Evolutionary conservation across 2,329 filamentous ascomycete genomes (phyloP).

Genomic region (Corinectria fuckeliana): DNA sequence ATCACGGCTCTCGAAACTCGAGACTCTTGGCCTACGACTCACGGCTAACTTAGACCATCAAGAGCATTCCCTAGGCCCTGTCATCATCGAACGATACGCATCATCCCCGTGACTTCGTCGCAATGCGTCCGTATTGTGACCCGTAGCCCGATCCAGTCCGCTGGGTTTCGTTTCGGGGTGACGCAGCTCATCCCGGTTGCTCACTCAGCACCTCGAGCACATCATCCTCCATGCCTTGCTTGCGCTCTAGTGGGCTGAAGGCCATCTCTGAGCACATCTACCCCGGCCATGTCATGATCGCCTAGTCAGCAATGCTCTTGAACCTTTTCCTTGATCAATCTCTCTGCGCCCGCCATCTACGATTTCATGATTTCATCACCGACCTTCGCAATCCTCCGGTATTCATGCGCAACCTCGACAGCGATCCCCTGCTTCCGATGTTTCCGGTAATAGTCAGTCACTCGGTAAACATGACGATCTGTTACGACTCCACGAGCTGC

Average conservation of each 20-base stretch:
- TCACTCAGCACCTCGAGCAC: slow-evolving; percentile 30
- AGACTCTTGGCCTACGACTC: slow-evolving; percentile 10
- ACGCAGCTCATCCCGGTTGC: slow-evolving; percentile 19
- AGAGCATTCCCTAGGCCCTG: slow-evolving; percentile 5
- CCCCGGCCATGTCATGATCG: slow-evolving; percentile 11
- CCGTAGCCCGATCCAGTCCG: neutral
- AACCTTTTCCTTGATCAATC: slow-evolving; percentile 7
- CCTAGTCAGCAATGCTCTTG: slow-evolving; percentile 2
- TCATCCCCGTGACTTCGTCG: slow-evolving; percentile 3
- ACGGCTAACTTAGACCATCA: slow-evolving; percentile 3
- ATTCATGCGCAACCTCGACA: slow-evolving; percentile 11
- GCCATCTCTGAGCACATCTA: slow-evolving; percentile 24
- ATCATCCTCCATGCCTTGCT: slow-evolving; percentile 26
- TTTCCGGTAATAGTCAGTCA: slow-evolving; percentile 4
- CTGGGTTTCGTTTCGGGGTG: slow-evolving; percentile 14
- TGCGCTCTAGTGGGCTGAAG: slow-evolving; percentile 20
- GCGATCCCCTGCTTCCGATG: slow-evolving; percentile 9
- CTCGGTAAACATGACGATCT: neutral
- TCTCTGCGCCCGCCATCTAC: neutral
- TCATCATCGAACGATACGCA: slow-evolving; percentile 6
- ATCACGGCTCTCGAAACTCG: neutral
- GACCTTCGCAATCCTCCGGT: slow-evolving; percentile 11
- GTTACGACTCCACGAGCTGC: neutral
- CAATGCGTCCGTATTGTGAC: slow-evolving; percentile 14
- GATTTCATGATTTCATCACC: slow-evolving; percentile 16